Evolutionary conservation across 805 yeast genomes (phyloP).

Genomic region (Hanseniaspora valbyensis): DNA sequence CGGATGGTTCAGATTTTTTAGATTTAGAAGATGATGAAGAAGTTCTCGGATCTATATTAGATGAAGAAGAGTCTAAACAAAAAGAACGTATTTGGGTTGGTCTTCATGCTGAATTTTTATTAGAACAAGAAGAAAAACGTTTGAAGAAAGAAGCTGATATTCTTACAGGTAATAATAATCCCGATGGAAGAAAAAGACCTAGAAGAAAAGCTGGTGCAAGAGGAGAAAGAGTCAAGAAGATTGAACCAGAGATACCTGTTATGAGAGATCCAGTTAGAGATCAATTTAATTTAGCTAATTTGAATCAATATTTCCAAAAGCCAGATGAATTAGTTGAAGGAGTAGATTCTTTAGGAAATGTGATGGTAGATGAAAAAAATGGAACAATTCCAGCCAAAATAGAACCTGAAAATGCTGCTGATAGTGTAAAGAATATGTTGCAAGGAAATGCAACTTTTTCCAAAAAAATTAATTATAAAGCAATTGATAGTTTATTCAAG

Average conservation of each 20-base stretch:
- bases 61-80: constrained; percentile 55
- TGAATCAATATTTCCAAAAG: constrained; percentile 15
- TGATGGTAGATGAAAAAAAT: background rate
- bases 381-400: constrained; percentile 16
- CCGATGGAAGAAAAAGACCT: constrained; percentile 38
- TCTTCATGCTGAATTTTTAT: constrained; percentile 69
- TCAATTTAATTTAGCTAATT: constrained; percentile 20
- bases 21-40: constrained; percentile 82
- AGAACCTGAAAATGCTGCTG: constrained; percentile 55
- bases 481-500: constrained; percentile 46
- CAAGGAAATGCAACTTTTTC: constrained; percentile 60
- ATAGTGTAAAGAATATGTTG: constrained; percentile 66
- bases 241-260: constrained; percentile 16
- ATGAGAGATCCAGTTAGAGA: constrained; percentile 19
- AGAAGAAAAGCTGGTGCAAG: constrained; percentile 26
- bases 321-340: constrained; percentile 14
- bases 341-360: constrained; percentile 24
- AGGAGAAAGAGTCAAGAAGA: constrained; percentile 20
- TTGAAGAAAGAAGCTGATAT: constrained; percentile 78
- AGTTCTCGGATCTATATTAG: constrained; percentile 47
- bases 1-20: constrained; percentile 51
- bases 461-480: constrained; percentile 80
- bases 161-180: constrained; percentile 61
- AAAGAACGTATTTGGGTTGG: constrained; percentile 88
- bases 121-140: constrained; percentile 76